Conservation (phyloP, 2,329 filamentous ascomycete genomes). For the Beauveria medogensis region DNA sequence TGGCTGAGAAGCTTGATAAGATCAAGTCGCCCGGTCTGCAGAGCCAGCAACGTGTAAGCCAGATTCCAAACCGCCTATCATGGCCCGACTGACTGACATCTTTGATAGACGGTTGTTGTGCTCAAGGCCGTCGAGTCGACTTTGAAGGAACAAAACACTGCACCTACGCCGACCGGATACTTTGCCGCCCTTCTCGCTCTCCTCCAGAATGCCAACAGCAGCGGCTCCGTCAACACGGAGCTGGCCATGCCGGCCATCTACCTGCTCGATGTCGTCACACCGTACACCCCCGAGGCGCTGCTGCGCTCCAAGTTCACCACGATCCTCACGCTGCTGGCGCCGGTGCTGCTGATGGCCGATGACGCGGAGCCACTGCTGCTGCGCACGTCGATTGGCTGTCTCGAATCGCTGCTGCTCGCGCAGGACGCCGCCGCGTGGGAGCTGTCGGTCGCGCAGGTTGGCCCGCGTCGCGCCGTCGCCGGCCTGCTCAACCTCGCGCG, state of each 20-base stretch:
- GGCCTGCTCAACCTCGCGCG: conserved; percentile 78
- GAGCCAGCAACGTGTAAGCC: conserved; percentile 78
- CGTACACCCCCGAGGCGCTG: conserved; percentile 74
- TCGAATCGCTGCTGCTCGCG: conserved; percentile 83
- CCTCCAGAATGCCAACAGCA: conserved; percentile 65
- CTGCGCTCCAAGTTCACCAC: conserved; percentile 92
- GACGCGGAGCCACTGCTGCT: conserved; percentile 84
- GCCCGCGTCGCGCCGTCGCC: conserved; percentile 78
- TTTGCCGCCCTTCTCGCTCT: conserved; percentile 91
- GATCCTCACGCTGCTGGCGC: conserved; percentile 80
- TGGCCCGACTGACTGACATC: conserved; percentile 1
- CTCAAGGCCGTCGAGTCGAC: conserved; percentile 90
- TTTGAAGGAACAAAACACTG: conserved; percentile 76
- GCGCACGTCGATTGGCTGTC: conserved; percentile 80
- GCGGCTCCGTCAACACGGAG: conserved; percentile 68
- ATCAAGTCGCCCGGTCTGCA: conserved; percentile 95
- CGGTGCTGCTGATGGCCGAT: conserved; percentile 67
- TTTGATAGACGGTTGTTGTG: conserved; percentile 51
- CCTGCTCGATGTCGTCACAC: conserved; percentile 85
- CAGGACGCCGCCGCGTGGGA: conserved; percentile 88
- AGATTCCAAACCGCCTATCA: background rate
- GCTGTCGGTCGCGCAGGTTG: conserved; percentile 71
- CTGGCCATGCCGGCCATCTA: conserved; percentile 84
- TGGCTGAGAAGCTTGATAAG: conserved; percentile 92
- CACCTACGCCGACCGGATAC: conserved; percentile 80